A percentile compares a stretch with the other conserved stretches of the same genome.
Conservation (phyloP, 1,139 yeast species). For the Protomyces inouyei region DNA sequence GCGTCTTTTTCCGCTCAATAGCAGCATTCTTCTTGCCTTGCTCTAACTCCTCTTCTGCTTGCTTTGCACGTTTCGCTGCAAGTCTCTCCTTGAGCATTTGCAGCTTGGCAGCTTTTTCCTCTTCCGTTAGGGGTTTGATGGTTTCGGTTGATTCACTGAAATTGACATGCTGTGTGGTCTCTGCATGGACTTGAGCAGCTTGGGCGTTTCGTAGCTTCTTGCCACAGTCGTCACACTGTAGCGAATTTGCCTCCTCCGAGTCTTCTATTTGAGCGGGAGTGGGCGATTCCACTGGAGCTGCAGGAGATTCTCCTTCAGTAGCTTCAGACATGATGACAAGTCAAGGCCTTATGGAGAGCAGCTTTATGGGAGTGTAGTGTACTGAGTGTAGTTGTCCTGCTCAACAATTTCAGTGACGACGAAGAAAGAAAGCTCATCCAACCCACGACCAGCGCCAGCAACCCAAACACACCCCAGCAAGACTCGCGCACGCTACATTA, state of each 20-base stretch:
- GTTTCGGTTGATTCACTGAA: slow-evolving; percentile 32
- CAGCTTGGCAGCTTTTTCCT: slow-evolving; percentile 38
- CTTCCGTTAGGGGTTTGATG: slow-evolving; percentile 36
- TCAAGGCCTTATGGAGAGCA: too few relatives aligned
- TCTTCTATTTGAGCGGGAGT: background rate
- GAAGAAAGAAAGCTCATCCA: too few relatives aligned
- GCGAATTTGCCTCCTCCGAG: slow-evolving; percentile 30
- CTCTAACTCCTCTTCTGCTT: slow-evolving; percentile 31
- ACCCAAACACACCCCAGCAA: too few relatives aligned
- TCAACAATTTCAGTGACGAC: too few relatives aligned
- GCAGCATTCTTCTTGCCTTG: slow-evolving; percentile 35
- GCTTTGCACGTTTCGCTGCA: slow-evolving; percentile 38
- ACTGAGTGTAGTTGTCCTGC: too few relatives aligned
- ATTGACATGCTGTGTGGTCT: slow-evolving; percentile 30
- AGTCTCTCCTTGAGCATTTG: slow-evolving; percentile 37
- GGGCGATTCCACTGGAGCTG: background rate
- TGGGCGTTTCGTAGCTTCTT: slow-evolving; percentile 29
- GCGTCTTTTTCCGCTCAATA: slow-evolving; percentile 38
- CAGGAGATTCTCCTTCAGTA: background rate
- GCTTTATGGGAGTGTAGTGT: too few relatives aligned
- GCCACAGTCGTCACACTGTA: slow-evolving; percentile 33
- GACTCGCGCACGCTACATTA: too few relatives aligned
- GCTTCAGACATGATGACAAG: background rate
- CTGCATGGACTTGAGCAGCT: slow-evolving; percentile 31
- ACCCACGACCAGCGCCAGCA: too few relatives aligned